A percentile compares a stretch with the other conserved stretches of the same genome.
Conservation (phyloP, 441 rosid genomes). For the Euphorbia celastroides region DNA sequence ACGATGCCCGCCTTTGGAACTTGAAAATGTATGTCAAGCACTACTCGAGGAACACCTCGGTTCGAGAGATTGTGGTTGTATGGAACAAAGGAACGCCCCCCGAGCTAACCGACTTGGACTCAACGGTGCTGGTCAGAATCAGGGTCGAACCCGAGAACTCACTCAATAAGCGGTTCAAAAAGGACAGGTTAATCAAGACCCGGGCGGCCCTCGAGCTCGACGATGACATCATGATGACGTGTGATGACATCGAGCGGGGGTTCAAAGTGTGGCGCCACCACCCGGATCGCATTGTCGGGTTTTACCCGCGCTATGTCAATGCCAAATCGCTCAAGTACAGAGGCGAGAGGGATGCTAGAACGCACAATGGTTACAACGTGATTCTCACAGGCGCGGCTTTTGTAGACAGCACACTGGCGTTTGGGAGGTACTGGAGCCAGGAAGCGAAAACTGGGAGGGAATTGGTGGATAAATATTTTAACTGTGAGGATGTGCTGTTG, state of each 20-base stretch:
- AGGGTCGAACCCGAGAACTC: slow-evolving; percentile 67
- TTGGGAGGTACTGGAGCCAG: slow-evolving; percentile 53
- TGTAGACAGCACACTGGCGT: slow-evolving; percentile 57
- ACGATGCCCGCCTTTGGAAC: slow-evolving; percentile 97
- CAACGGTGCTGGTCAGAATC: slow-evolving; percentile 77
- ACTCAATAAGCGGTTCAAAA: slow-evolving; percentile 75
- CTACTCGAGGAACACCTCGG: slow-evolving; percentile 88
- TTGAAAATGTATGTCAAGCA: slow-evolving; percentile 86
- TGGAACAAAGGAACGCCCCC: slow-evolving; percentile 98
- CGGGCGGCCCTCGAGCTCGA: slow-evolving; percentile 90
- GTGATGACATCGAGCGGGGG: slow-evolving; percentile 80
- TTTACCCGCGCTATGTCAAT: slow-evolving; percentile 67
- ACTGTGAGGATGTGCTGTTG: slow-evolving; percentile 84
- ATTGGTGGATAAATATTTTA: slow-evolving; percentile 59
- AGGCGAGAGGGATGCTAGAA: slow-evolving; percentile 73
- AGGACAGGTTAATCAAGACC: slow-evolving; percentile 62
- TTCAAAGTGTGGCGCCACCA: slow-evolving; percentile 83
- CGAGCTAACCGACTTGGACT: slow-evolving; percentile 50
- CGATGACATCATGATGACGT: slow-evolving; percentile 92
- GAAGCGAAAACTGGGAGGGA: slow-evolving; percentile 61
- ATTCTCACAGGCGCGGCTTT: slow-evolving; percentile 98
- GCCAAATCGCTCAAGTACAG: slow-evolving; percentile 54
- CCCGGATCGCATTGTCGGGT: slow-evolving; percentile 80
- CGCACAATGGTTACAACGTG: slow-evolving; percentile 73
- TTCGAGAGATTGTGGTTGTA: slow-evolving; percentile 82